phyloP scores from a whole-genome alignment of 23 red algal genomes.

The Cyanidiococcus yangmingshanensis region DNA sequence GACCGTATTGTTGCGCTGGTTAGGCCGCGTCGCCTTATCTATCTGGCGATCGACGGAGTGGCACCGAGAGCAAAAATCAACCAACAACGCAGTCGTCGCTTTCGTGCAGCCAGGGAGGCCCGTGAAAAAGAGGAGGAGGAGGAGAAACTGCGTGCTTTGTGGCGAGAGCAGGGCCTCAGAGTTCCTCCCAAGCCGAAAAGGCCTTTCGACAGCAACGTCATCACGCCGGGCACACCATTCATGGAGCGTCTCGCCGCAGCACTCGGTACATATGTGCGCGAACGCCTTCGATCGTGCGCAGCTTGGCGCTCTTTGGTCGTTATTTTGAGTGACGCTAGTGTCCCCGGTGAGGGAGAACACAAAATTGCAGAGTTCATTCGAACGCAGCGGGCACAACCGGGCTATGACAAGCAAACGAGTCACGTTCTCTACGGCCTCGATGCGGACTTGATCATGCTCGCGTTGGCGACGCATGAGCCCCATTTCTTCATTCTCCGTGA shows the following conservation, averaged over 20 bases:
- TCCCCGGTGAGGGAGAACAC: constrained; percentile 97
- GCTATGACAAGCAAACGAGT: constrained; percentile 37
- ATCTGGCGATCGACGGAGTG: constrained; percentile 90
- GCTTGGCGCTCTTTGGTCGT: constrained; percentile 48
- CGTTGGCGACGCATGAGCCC: constrained; percentile 82
- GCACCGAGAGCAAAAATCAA: constrained; percentile 98
- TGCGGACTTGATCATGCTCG: constrained; percentile 98
- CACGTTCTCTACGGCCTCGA: constrained; percentile 99
- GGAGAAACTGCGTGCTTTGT: constrained; percentile 42
- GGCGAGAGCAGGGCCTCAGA: constrained; percentile 29
- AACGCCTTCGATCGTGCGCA: constrained; percentile 29
- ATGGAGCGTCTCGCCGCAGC: constrained; percentile 69
- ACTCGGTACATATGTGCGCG: constrained; percentile 36
- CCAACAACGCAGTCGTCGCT: constrained; percentile 87
- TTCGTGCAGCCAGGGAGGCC: constrained; percentile 73
- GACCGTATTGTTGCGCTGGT: constrained; percentile 85
- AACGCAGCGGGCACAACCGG: constrained; percentile 38
- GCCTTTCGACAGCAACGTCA: constrained; percentile 91
- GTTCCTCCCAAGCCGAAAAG: not conserved
- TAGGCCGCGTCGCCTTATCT: constrained; percentile 72
- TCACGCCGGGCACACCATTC: constrained; percentile 94
- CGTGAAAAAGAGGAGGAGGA: constrained; percentile 38
- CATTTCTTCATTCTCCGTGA: constrained; percentile 90
- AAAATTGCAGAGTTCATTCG: constrained; percentile 98
- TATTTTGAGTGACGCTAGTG: constrained; percentile 64